Percentiles rank a stretch among this genome's conserved stretches.
Conservation (phyloP, 139 green algal genomes). For the Chlorella sp. region DNA sequence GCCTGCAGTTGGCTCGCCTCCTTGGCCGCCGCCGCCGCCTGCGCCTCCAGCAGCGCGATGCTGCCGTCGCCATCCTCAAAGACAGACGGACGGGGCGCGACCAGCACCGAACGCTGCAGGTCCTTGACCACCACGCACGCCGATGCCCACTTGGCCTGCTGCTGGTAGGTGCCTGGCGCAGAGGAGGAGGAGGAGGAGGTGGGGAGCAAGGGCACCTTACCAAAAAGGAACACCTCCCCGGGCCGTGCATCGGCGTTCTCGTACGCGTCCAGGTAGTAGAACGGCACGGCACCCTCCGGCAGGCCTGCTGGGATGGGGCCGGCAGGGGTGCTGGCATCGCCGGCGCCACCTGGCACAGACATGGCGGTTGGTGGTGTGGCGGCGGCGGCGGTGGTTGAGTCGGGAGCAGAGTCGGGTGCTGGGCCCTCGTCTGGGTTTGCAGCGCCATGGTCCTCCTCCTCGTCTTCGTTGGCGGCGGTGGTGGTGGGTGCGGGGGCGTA, state of each 20-base stretch:
- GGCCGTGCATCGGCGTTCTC: conserved; percentile 65
- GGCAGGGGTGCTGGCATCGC: no score
- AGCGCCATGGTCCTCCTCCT: no score
- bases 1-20: not conserved
- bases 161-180: no score
- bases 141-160: conserved; percentile 14
- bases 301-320: not conserved
- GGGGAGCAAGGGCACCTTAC: conserved; percentile 64
- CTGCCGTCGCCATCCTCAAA: conserved; percentile 48
- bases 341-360: no score
- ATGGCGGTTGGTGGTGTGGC: no score
- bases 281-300: conserved; percentile 28
- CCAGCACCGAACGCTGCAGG: conserved; percentile 63
- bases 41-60: conserved; percentile 47
- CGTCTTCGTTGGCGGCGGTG: no score
- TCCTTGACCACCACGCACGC: conserved; percentile 23
- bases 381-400: no score
- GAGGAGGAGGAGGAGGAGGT: not conserved
- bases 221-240: conserved; percentile 83
- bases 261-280: conserved; percentile 88
- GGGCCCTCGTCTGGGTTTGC: no score
- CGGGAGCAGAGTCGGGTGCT: no score
- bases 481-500: not conserved
- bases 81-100: conserved; percentile 54
- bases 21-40: conserved; percentile 13